A percentile compares a stretch with the other conserved stretches of the same genome.
phyloP scores from a whole-genome alignment of 2,329 filamentous ascomycete genomes.

The Aspergillus cejpii region DNA sequence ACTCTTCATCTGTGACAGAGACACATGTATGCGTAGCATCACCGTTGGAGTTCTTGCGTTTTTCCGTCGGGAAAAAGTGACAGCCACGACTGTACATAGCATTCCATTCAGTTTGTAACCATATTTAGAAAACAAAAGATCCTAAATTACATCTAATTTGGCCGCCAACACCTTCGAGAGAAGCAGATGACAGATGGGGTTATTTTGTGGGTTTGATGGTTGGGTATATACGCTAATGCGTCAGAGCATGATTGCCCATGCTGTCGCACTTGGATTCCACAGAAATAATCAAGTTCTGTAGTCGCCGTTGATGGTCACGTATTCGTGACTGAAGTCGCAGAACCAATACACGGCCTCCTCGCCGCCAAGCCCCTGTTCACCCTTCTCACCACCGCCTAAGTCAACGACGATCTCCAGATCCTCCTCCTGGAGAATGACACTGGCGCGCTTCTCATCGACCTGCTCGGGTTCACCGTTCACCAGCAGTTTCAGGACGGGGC shows the following conservation, averaged over 20 bases:
- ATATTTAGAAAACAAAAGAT: conserved; percentile 27
- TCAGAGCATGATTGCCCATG: background rate
- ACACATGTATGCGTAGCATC: conserved; percentile 14
- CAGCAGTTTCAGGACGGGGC: conserved; percentile 51
- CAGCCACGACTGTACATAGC: conserved; percentile 26
- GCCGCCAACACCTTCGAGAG: conserved; percentile 4
- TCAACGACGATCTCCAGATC: conserved; percentile 57
- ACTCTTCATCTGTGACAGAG: conserved; percentile 5
- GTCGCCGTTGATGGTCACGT: conserved; percentile 63
- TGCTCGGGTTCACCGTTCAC: conserved; percentile 56
- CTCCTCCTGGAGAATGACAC: conserved; percentile 54
- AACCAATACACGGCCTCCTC: conserved; percentile 58
- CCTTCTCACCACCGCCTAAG: conserved; percentile 47
- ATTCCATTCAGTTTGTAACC: conserved; percentile 31
- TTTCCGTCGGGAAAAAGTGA: conserved; percentile 8
- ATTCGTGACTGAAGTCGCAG: conserved; percentile 63
- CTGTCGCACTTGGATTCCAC: background rate
- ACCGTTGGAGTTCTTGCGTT: conserved; percentile 4
- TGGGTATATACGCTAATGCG: background rate
- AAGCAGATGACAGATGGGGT: background rate
- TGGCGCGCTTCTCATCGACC: conserved; percentile 56
- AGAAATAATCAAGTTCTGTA: conserved; percentile 49
- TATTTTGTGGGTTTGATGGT: background rate
- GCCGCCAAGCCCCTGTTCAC: conserved; percentile 35
- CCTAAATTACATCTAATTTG: conserved; percentile 21